phyloP scores from a whole-genome alignment of 2,329 filamentous ascomycete genomes.

The Mariannaea sp. region DNA sequence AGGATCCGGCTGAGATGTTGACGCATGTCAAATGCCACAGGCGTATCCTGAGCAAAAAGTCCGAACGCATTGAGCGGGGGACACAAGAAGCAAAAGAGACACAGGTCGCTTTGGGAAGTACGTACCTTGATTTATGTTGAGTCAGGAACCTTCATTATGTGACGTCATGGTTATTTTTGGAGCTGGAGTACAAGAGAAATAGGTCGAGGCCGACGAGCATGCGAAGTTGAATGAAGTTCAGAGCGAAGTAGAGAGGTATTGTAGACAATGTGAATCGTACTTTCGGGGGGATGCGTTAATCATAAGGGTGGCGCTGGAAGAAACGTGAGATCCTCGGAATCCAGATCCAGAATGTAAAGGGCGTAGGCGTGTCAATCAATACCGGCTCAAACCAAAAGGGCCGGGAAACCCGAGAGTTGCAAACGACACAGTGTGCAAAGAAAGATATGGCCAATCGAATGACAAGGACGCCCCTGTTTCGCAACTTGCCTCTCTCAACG shows the following conservation, averaged over 20 bases:
- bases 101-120: background rate
- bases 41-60: no score
- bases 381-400: constrained; percentile 19
- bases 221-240: background rate
- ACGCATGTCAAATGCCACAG: constrained; percentile 1
- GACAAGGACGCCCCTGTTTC: no score
- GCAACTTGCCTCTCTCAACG: no score
- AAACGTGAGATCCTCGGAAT: constrained; percentile 16
- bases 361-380: constrained; percentile 34
- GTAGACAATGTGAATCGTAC: no score
- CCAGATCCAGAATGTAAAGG: constrained; percentile 23
- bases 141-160: no score
- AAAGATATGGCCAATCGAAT: no score
- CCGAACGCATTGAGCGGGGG: no score
- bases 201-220: background rate
- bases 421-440: background rate
- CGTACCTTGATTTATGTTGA: no score
- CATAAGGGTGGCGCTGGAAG: constrained; percentile 1
- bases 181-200: background rate
- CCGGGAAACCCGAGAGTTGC: constrained; percentile 3
- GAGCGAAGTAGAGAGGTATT: background rate
- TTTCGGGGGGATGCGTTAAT: background rate
- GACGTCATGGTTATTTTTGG: background rate
- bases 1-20: constrained; percentile 1
- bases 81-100: no score